A percentile compares a stretch with the other conserved stretches of the same genome.
These are phyloP conservation scores for Erodium maritimum DNA, from an alignment of 345 rosid genomes.

Conservation along the genomic window DNA sequence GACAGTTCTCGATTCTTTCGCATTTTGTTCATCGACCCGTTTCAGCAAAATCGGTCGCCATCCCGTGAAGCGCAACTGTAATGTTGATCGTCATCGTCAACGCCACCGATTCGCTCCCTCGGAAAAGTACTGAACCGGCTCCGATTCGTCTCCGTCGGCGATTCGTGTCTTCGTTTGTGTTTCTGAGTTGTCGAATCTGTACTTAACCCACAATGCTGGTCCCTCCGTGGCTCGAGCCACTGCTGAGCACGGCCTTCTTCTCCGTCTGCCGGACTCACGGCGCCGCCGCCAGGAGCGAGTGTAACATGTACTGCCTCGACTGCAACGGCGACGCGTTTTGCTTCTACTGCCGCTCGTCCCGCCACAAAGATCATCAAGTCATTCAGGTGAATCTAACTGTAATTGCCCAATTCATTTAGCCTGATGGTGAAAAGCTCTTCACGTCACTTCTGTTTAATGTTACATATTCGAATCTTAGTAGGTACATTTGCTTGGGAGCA, in stretches of 20 bases:
- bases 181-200: neutral
- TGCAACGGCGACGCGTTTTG: constrained; percentile 58
- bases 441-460: too few relatives aligned
- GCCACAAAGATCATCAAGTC: constrained; percentile 65
- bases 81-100: neutral
- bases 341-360: constrained; percentile 70
- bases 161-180: neutral
- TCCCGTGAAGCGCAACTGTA: neutral
- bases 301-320: constrained; percentile 81
- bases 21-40: constrained; percentile 5
- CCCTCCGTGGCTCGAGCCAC: constrained; percentile 71
- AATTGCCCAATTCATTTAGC: neutral
- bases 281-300: constrained; percentile 59
- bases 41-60: constrained; percentile 7
- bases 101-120: neutral
- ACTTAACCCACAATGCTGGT: constrained; percentile 30
- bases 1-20: neutral
- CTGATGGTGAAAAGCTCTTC: too few relatives aligned
- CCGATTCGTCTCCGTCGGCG: neutral
- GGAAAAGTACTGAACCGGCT: neutral
- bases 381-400: constrained; percentile 40
- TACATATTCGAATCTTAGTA: too few relatives aligned
- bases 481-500: too few relatives aligned
- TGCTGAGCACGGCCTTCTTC: constrained; percentile 55
- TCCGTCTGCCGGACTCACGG: constrained; percentile 45